Conservation (phyloP, 306 rosid species). For the Erythrophleum fordii region DNA sequence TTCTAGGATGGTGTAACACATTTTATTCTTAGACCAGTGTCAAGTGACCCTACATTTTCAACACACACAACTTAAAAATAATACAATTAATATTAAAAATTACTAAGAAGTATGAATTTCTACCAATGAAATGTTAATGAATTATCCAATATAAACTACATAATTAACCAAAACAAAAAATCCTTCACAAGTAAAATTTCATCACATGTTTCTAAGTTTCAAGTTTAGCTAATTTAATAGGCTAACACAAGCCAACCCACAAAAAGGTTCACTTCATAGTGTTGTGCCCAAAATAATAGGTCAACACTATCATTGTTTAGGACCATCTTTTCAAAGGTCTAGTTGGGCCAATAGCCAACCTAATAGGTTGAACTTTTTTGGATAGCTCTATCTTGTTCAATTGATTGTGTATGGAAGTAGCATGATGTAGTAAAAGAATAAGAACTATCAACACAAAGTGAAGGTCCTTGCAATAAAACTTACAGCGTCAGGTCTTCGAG, state of each 20-base stretch:
- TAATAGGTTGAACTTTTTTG: not conserved
- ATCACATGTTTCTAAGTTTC: not conserved
- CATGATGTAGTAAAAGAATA: conserved; percentile 38
- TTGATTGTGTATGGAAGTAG: conserved; percentile 19
- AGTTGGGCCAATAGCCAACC: not conserved
- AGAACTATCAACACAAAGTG: conserved; percentile 35
- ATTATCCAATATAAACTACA: not conserved
- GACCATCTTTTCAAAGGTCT: not conserved
- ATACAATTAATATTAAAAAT: not conserved
- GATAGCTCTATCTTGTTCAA: conserved; percentile 20
- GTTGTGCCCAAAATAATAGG: not conserved
- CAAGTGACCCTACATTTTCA: not conserved
- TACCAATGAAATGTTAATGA: not conserved
- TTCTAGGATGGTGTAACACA: not conserved
- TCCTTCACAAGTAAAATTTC: not conserved
- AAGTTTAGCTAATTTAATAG: not conserved
- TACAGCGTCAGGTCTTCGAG: conserved; percentile 61
- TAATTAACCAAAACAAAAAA: not conserved
- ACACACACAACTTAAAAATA: not conserved
- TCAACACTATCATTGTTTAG: not conserved
- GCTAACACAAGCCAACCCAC: not conserved
- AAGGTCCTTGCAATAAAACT: conserved; percentile 53
- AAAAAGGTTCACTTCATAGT: too few relatives aligned
- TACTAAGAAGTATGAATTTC: not conserved
- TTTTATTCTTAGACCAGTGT: not conserved